Percentiles rank a stretch among this genome's conserved stretches.
Conservation (phyloP, 306 rosid species). For the Begonia loranthoides region DNA sequence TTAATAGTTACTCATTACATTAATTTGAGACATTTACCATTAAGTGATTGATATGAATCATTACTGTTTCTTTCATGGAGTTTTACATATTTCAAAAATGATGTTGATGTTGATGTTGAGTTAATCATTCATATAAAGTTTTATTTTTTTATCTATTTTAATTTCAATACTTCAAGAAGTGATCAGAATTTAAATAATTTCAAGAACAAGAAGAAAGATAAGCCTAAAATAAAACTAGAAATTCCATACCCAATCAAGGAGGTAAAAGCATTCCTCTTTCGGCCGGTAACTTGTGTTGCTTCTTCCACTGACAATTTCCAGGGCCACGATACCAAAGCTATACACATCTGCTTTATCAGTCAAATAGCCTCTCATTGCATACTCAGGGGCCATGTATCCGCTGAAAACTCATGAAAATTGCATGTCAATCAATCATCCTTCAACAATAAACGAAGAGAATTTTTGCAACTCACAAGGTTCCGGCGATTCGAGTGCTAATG, state of each 20-base stretch:
- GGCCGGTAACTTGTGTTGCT: conserved; percentile 34
- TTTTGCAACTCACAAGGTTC: conserved; percentile 41
- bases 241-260: conserved; percentile 40
- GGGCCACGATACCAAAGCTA: conserved; percentile 47
- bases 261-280: conserved; percentile 28
- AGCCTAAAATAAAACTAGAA: conserved; percentile 2
- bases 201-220: not conserved
- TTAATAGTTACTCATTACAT: too few relatives aligned
- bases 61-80: too few relatives aligned
- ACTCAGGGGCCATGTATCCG: conserved; percentile 48
- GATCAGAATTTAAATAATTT: too few relatives aligned
- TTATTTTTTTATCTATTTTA: too few relatives aligned
- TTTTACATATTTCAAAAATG: too few relatives aligned
- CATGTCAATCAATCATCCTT: not conserved
- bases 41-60: too few relatives aligned
- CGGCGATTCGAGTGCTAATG: conserved; percentile 52
- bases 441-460: not conserved
- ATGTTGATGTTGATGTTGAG: too few relatives aligned
- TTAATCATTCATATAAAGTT: too few relatives aligned
- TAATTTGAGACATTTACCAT: too few relatives aligned
- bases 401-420: conserved; percentile 8
- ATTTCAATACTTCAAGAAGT: too few relatives aligned
- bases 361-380: conserved; percentile 57
- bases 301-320: conserved; percentile 46
- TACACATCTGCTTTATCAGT: conserved; percentile 72